Conservation (phyloP, 83 land plant species). For the Picea abies region DNA sequence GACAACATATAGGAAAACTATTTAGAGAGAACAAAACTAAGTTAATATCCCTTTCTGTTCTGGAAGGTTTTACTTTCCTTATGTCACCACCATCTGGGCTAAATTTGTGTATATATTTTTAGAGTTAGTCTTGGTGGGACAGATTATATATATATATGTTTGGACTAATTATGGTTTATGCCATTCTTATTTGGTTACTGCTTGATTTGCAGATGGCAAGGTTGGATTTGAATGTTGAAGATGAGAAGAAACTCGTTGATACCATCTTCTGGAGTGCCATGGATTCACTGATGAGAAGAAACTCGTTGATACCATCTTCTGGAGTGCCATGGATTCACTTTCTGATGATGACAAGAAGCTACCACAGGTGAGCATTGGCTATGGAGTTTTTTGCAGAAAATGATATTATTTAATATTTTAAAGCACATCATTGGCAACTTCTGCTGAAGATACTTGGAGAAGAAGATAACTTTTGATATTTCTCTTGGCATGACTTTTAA, state of each 20-base stretch:
- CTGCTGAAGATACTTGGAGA: too few relatives aligned
- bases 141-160: background rate
- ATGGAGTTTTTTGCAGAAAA: constrained; percentile 3
- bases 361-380: constrained; percentile 70
- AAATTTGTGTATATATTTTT: background rate
- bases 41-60: background rate
- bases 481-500: too few relatives aligned
- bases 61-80: background rate
- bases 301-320: constrained; percentile 82
- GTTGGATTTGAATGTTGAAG: constrained; percentile 88
- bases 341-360: constrained; percentile 99
- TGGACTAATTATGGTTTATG: background rate
- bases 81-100: background rate
- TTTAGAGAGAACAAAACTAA: background rate
- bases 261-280: too few relatives aligned
- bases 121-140: background rate
- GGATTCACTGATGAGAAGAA: constrained; percentile 93
- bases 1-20: too few relatives aligned
- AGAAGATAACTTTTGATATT: too few relatives aligned
- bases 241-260: too few relatives aligned
- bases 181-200: constrained; percentile 3
- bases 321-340: constrained; percentile 99
- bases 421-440: too few relatives aligned
- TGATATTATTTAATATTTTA: background rate
- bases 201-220: constrained; percentile 79